Base-by-base conservation (phyloP, 768 basidiomycete genomes). In the Suillus plorans region DNA sequence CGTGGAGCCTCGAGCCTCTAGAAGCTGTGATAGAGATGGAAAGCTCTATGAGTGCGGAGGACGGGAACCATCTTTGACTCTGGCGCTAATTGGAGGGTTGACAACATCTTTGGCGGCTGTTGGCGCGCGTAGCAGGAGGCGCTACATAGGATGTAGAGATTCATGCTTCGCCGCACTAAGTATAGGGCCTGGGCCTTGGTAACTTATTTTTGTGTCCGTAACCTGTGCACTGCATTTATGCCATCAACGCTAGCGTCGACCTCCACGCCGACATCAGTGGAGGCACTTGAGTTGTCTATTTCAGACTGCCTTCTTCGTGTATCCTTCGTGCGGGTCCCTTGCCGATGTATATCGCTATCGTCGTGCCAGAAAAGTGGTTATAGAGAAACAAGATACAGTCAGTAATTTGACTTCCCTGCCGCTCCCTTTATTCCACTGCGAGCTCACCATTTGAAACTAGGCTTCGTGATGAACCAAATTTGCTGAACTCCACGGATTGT, bases 1-100 rank as follows among this genome's bases (percentile, higher is more conserved):
- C 62, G 70, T 71, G 0, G 74, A 70, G 61, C 74, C 74, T 6
- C 77, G 67, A 6, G 72, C 72, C 42, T 72, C 75, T 4, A 78
- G 71, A 20, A 77, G 64, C 59, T 64, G 71, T 44, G 77, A 69
- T 42, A 78, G 68, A 31, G 76, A 77, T 7, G 74, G 72, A 28
- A 77, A 69, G 25, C 74, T 31, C 31, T 78, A 56, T 67, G 76
- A 66, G 72, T 71, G 5, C 70, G 74, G 53, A 76, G 69, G 36
- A 73, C 64, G 22, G 73, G 73, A 69, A 77, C 77, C 20, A 61
- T 55, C 52, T 63, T 22, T 39, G n/a, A 69, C 69, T 53, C 69
- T 69, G 7, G 70, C 58, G 18, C 44, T 62, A 25, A 59, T 20
- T 53, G 64, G 25, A 42, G 59, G 39, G 52, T 39, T 47, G 55